Percentiles rank a stretch among this genome's conserved stretches.
These are phyloP conservation scores for Saposhnikovia divaricata DNA, from an alignment of 129 eudicot genomes.

Conservation along the genomic window DNA sequence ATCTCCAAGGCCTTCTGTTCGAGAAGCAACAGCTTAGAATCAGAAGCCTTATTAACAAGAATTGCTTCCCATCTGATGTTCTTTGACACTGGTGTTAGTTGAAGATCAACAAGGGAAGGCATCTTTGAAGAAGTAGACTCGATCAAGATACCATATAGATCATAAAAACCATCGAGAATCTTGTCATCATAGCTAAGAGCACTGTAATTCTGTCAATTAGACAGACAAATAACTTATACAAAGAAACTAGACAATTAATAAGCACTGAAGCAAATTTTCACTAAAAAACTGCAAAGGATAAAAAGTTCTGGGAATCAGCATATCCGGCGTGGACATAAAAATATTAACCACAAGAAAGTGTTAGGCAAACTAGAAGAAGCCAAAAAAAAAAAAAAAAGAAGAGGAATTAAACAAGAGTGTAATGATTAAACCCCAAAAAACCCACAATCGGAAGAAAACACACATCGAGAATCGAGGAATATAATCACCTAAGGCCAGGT, in stretches of 20 bases:
- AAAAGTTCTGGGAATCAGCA: background rate
- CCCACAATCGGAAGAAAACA: background rate
- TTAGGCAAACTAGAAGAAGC: background rate
- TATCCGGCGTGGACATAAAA: background rate
- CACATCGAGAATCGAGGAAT: background rate
- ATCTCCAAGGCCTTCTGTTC: constrained; percentile 52
- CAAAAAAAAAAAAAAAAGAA: background rate
- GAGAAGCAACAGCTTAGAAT: constrained; percentile 55
- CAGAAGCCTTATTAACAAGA: constrained; percentile 64
- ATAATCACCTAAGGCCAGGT: background rate
- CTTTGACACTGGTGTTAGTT: constrained; percentile 54
- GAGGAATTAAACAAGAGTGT: background rate
- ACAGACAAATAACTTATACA: constrained; percentile 57
- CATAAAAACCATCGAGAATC: constrained; percentile 92
- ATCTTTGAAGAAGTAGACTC: constrained; percentile 47
- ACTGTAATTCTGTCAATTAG: constrained; percentile 84
- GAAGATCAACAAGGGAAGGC: constrained; percentile 85
- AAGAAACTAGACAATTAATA: background rate
- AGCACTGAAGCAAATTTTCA: background rate
- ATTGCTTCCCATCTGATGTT: constrained; percentile 78
- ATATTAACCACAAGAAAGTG: background rate
- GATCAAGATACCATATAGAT: constrained; percentile 49
- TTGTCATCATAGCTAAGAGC: constrained; percentile 93
- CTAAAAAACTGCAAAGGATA: background rate
- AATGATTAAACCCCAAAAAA: background rate